Percentiles rank a stretch among this genome's conserved stretches.
Evolutionary conservation across 2,329 filamentous ascomycete species (phyloP).

Genomic region (Botrytis cinerea): DNA sequence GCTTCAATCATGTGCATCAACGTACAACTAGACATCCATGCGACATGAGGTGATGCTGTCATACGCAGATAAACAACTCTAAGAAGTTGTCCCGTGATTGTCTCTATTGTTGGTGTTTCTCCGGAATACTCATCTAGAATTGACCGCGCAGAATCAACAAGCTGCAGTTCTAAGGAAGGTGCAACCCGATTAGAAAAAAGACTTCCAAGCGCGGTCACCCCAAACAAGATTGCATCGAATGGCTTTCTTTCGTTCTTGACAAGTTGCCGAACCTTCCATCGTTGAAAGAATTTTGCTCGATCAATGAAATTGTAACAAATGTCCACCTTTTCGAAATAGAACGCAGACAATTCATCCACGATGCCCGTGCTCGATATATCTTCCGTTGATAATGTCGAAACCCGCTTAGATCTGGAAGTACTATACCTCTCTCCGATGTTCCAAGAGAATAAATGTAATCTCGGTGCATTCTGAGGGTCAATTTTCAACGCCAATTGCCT

Average conservation of each 20-base stretch:
- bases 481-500: slow-evolving; percentile 4
- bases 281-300: slow-evolving; percentile 8
- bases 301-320: slow-evolving; percentile 20
- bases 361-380: background rate
- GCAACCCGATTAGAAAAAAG: slow-evolving; percentile 37
- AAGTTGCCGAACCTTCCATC: slow-evolving; percentile 14
- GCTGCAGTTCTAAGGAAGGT: slow-evolving; percentile 37
- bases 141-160: slow-evolving; percentile 29
- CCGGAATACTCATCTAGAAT: slow-evolving; percentile 24
- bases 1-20: slow-evolving; percentile 36
- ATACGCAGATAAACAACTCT: slow-evolving; percentile 33
- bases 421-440: slow-evolving; percentile 40
- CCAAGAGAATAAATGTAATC: slow-evolving; percentile 44
- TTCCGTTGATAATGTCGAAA: background rate
- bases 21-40: slow-evolving; percentile 36
- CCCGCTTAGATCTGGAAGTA: too few species aligned
- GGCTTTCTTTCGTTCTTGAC: slow-evolving; percentile 33
- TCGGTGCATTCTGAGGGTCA: slow-evolving; percentile 36
- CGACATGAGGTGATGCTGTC: slow-evolving; percentile 33
- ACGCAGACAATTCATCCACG: slow-evolving; percentile 30
- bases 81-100: slow-evolving; percentile 32
- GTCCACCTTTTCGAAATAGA: slow-evolving; percentile 32
- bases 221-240: slow-evolving; percentile 42
- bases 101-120: slow-evolving; percentile 29
- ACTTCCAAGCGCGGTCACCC: slow-evolving; percentile 41